phyloP scores from a whole-genome alignment of 192 early-diverging fungal genomes.

The Dissophora globulifera region DNA sequence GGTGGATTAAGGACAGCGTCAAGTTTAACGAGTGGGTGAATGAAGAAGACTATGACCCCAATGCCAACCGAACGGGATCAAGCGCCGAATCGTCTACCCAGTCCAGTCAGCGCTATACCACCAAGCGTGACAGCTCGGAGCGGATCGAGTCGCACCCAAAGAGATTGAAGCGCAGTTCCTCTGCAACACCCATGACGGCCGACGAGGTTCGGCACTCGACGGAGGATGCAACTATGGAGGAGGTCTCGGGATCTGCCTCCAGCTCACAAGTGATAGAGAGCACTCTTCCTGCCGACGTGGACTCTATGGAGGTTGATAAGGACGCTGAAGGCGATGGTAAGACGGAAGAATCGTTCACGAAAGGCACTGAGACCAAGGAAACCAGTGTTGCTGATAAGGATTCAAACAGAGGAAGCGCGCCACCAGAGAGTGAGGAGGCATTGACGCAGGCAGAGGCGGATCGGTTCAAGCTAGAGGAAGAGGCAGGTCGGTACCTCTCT shows the following conservation, averaged over 20 bases:
- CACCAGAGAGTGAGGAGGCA: conserved; percentile 34
- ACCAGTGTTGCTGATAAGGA: conserved; percentile 30
- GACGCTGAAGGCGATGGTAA: conserved; percentile 17
- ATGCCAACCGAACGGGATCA: conserved; percentile 5
- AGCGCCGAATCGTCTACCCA: neutral
- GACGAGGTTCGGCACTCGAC: conserved; percentile 16
- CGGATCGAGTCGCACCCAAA: conserved; percentile 23
- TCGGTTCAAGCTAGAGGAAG: conserved; percentile 64
- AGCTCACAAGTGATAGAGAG: conserved; percentile 6
- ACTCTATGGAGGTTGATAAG: conserved; percentile 45
- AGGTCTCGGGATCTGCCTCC: neutral
- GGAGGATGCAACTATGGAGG: conserved; percentile 38
- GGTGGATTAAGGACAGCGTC: conserved; percentile 81
- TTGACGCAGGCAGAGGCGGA: conserved; percentile 48
- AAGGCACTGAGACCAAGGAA: conserved; percentile 36
- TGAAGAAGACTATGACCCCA: conserved; percentile 83
- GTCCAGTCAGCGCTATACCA: conserved; percentile 32
- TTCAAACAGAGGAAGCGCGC: conserved; percentile 41
- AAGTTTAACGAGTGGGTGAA: conserved; percentile 84
- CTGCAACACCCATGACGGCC: conserved; percentile 39
- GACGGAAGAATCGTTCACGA: conserved; percentile 14
- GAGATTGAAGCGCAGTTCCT: conserved; percentile 45
- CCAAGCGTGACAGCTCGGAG: conserved; percentile 44
- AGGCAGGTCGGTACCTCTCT: conserved; percentile 73
- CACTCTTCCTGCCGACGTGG: conserved; percentile 25